Evolutionary conservation across 176 grass and related monocot species (phyloP), one percentile per base, ranked within the genome.

Genomic region (Eleusine coracana): DNA sequence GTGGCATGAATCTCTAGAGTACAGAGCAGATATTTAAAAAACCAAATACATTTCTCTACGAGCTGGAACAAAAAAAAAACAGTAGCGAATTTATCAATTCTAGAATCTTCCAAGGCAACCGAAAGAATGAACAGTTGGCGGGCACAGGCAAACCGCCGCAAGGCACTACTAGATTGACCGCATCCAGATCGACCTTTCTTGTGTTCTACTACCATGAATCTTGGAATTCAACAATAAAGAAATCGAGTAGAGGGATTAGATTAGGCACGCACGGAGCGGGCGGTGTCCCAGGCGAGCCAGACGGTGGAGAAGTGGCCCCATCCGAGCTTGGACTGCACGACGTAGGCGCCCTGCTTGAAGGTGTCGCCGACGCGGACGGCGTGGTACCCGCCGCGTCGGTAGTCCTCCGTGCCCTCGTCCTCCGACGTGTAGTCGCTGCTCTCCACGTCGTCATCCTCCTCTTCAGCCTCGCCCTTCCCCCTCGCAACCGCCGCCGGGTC

Each of bases 231-330:
- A 36, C 31, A 31, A 63, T n/a, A 7, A 27, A 52, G 29, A 78
- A 27, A 13, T 73, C 0, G n/a, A 52, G 50, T 7, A 20, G 42
- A 61, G 36, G 31, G 60, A n/a, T 77, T 16, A 64, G 85, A 21
- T 41, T 20, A 69, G 66, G 66, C 49, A 85, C 85, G 48, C 85
- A 99, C 97, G 48, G 93, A 96, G 81, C 92, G 80, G 74, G 56
- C 65, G 66, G 89, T 94, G 60, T 99, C 97, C 97, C 93, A 99
- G 77, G 97, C 97, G 84, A 99, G 97, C 97, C 97, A 99, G 55
- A 99, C 97, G 64, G 97, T 99, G 80, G 97, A 99, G 86, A 99
- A 99, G 74, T 99, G 97, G 12, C 97, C 97, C 93, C 97, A 99
- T 3, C 97, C 97, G 71, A 99, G 97, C 86, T 99, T 99, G 21